Base-by-base conservation (phyloP, 371 early-diverging fungal genomes). In the Conidiobolus incongruus region DNA sequence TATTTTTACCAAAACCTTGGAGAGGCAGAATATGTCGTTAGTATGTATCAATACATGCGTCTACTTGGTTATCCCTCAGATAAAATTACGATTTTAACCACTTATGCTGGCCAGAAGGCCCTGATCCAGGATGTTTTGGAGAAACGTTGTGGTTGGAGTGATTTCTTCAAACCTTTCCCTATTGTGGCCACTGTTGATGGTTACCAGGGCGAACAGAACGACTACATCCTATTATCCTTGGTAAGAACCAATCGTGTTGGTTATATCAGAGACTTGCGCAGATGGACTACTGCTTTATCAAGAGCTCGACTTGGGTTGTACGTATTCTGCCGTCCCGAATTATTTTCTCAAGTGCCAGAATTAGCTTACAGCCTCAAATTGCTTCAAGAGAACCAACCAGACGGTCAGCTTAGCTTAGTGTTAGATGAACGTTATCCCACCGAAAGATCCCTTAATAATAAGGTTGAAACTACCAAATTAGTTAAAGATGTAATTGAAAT, bases 21-120 rank as follows among this genome's bases (percentile, higher is more conserved):
- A n/a, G 96, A 95, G 52, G 96, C 96, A 19, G 96, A 95, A 60
- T 93, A 81, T 50, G 65, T 81, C 3, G 95, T 95, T 5, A 90
- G 92, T 4, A 61, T 76, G 10, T 95, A 70, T 64, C 87, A 86
- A 61, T 95, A 92, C 62, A 89, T 95, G 96, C 72, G 90, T 17
- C 57, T 91, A 33, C 40, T 82, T 28, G 96, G 96, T 51, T 93
- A 94, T 45, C 84, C 91, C 2, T 71, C 82, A 0, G 70, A 75
- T 23, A 70, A 72, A 42, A 90, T 95, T 41, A 65, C 83, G 0
- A 81, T 95, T 29, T 53, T 95, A 52, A 87, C 96, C 5, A 86
- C 94, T 0, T 95, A 95, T 49, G 88, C 90, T 48, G 96, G 96
- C 10, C 96, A 95, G 53, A 68, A 71, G 31, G 81, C 88, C 20